Conservation (phyloP, 2,329 filamentous ascomycete species). For the Falciphora oryzae region DNA sequence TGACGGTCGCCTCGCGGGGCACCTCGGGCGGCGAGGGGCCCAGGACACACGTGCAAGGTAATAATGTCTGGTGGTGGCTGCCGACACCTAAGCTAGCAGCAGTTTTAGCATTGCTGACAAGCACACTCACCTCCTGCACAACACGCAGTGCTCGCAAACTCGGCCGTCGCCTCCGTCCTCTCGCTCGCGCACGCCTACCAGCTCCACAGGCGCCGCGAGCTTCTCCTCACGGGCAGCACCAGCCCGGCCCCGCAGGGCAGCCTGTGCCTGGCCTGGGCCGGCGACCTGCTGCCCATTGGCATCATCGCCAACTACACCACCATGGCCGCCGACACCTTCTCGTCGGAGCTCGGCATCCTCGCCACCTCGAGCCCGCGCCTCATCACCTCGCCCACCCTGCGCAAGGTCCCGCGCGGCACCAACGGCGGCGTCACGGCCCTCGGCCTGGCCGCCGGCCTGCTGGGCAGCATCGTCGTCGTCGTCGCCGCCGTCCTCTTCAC, state of each 20-base stretch:
- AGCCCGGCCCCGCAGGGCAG: conserved; percentile 29
- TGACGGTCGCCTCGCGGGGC: conserved; percentile 75
- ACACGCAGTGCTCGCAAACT: conserved; percentile 71
- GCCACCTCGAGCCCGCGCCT: conserved; percentile 70
- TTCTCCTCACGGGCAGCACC: conserved; percentile 28
- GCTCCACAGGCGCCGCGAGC: conserved; percentile 41
- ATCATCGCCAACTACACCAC: conserved; percentile 83
- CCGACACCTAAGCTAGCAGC: no score
- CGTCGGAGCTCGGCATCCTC: conserved; percentile 90
- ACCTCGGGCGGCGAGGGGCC: conserved; percentile 72
- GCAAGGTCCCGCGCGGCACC: conserved; percentile 79
- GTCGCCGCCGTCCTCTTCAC: conserved; percentile 59
- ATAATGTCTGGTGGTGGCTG: neutral
- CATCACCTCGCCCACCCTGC: conserved; percentile 73
- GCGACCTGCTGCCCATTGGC: conserved; percentile 57
- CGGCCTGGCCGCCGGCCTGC: conserved; percentile 66
- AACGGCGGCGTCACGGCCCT: conserved; percentile 83
- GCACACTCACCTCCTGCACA: neutral
- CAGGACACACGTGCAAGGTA: conserved; percentile 75
- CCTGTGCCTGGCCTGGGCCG: conserved; percentile 54
- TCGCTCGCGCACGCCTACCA: conserved; percentile 55
- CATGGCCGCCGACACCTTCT: conserved; percentile 89
- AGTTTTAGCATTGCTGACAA: neutral
- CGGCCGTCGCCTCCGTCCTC: conserved; percentile 65
- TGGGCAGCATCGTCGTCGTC: conserved; percentile 68